These are phyloP conservation scores for Phoma sp. DNA, from an alignment of 2,329 filamentous ascomycete species.

Conservation along the genomic window DNA sequence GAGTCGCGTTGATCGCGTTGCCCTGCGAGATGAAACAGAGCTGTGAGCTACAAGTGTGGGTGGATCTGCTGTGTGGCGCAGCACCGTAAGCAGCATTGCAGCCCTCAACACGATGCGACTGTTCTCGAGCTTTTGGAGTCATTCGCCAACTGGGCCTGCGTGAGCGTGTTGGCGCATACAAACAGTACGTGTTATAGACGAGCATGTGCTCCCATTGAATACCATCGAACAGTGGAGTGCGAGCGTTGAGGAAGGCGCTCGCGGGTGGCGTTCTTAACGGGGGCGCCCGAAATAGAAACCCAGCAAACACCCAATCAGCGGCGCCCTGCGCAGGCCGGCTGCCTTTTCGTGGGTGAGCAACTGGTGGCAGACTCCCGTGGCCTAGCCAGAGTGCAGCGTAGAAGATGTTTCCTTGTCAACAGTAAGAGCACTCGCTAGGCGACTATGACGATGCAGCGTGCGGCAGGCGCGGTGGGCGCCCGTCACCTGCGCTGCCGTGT, in stretches of 20 bases:
- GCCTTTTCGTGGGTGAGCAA: neutral
- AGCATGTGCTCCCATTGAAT: neutral
- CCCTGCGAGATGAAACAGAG: slow-evolving; percentile 7
- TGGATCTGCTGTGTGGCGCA: slow-evolving; percentile 4
- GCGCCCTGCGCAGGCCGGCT: neutral
- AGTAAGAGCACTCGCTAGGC: neutral
- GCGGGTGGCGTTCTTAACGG: slow-evolving; percentile 2
- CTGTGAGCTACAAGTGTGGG: neutral
- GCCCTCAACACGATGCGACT: neutral
- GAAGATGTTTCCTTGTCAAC: slow-evolving; percentile 3
- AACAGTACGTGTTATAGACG: neutral
- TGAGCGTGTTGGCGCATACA: neutral
- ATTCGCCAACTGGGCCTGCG: neutral
- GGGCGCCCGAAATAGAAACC: slow-evolving; percentile 2
- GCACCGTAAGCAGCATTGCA: neutral
- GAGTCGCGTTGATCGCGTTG: slow-evolving; percentile 4
- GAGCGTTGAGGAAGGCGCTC: neutral
- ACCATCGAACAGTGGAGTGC: neutral
- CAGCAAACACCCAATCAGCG: slow-evolving; percentile 7
- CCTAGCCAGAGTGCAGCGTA: slow-evolving; percentile 7
- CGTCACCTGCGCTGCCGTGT: neutral
- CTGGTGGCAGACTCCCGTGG: neutral
- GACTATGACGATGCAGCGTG: slow-evolving; percentile 3
- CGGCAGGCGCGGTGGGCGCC: too few species aligned
- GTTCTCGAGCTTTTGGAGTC: neutral